A percentile compares a stretch with the other conserved stretches of the same genome.
Conservation (phyloP, 257 asterid genomes). For the Salvia splendens region DNA sequence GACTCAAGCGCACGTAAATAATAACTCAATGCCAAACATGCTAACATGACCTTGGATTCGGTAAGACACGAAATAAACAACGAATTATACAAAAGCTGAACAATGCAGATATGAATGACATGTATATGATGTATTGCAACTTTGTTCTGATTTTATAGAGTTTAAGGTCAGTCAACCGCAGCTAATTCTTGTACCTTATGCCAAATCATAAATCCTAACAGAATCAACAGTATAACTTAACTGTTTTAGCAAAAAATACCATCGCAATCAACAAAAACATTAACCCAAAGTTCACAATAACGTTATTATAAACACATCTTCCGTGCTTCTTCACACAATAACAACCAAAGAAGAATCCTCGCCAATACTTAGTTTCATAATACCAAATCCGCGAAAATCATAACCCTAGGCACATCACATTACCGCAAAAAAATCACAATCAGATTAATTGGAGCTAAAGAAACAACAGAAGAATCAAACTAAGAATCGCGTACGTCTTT, state of each 20-base stretch:
- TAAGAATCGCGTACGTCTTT: slow-evolving; percentile 60
- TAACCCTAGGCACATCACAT: slow-evolving; percentile 38
- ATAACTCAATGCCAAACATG: neutral
- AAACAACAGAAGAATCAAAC: neutral
- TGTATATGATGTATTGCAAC: slow-evolving; percentile 3
- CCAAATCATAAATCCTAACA: slow-evolving; percentile 4
- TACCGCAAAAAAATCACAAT: slow-evolving; percentile 20
- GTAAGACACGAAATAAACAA: neutral
- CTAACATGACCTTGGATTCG: slow-evolving; percentile 12
- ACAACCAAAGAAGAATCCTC: slow-evolving; percentile 22
- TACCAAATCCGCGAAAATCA: neutral
- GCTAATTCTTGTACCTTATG: neutral
- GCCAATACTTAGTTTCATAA: slow-evolving; percentile 1
- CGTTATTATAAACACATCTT: neutral
- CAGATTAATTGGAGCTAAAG: slow-evolving; percentile 23
- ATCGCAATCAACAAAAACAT: slow-evolving; percentile 24
- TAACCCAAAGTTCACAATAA: slow-evolving; percentile 9
- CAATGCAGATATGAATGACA: neutral
- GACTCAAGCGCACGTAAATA: neutral
- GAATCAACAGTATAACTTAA: slow-evolving; percentile 4
- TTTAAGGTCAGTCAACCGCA: slow-evolving; percentile 17
- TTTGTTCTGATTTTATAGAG: slow-evolving; percentile 3
- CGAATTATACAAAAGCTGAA: neutral
- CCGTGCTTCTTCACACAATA: neutral
- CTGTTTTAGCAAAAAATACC: slow-evolving; percentile 14